Conservation (phyloP, 108 stramenopile genomes). For the Seminavis robusta region DNA sequence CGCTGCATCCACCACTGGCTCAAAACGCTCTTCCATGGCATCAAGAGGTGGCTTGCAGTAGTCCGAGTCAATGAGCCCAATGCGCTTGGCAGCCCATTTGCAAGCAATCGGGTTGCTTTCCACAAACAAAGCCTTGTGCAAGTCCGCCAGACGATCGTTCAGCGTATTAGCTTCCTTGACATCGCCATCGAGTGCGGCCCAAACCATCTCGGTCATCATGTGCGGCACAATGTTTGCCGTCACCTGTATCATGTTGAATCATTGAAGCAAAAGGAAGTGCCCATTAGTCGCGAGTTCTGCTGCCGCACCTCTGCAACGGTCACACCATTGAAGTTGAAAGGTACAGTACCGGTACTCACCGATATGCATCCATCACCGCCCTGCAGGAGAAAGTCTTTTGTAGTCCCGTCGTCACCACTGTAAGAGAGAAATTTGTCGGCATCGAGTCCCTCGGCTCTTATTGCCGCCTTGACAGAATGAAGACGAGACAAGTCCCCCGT, state of each 20-base stretch:
- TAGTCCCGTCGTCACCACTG: slow-evolving; percentile 88
- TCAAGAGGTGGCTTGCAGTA: slow-evolving; percentile 66
- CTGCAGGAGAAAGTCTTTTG: slow-evolving; percentile 65
- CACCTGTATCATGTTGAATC: no score
- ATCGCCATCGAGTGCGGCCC: slow-evolving; percentile 58
- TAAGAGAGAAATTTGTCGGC: slow-evolving; percentile 65
- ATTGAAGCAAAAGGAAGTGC: no score
- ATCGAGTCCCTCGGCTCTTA: slow-evolving; percentile 27
- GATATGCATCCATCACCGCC: slow-evolving; percentile 94
- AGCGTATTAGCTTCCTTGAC: slow-evolving; percentile 41
- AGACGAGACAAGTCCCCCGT: slow-evolving; percentile 81
- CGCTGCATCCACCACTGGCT: slow-evolving; percentile 48
- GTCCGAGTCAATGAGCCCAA: slow-evolving; percentile 45
- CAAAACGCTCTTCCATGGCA: slow-evolving; percentile 51
- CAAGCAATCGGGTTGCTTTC: slow-evolving; percentile 86
- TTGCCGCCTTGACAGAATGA: slow-evolving; percentile 30
- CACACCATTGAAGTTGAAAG: no score
- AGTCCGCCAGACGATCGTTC: slow-evolving; percentile 49
- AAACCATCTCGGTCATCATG: slow-evolving; percentile 57
- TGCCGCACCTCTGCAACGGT: no score
- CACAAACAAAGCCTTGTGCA: slow-evolving; percentile 76
- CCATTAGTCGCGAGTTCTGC: no score
- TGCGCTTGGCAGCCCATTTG: slow-evolving; percentile 65
- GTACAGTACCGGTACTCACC: no score
- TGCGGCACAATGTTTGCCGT: slow-evolving; percentile 82